Evolutionary conservation across 768 basidiomycete genomes (phyloP).

Genomic region (Krasilnikovozyma curviuscula): DNA sequence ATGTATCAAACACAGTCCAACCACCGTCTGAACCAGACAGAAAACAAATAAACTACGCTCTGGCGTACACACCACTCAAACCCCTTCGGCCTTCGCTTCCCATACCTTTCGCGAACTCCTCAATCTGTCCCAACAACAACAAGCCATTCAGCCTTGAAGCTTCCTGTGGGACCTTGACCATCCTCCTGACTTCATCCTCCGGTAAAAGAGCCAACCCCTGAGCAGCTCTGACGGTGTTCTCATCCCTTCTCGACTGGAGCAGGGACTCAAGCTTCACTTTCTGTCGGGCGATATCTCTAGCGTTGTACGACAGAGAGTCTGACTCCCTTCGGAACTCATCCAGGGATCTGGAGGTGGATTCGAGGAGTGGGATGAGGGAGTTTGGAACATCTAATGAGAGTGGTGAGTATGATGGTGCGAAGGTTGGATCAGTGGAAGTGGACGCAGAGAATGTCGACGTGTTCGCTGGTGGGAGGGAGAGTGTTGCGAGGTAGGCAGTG

Average conservation of each 20-base stretch:
- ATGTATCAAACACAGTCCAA: too few relatives aligned
- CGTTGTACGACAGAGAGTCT: constrained; percentile 11
- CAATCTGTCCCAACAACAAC: constrained; percentile 8
- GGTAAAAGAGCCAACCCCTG: background rate
- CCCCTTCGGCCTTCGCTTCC: constrained; percentile 1
- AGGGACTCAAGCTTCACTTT: constrained; percentile 9
- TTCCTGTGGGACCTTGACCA: constrained; percentile 7
- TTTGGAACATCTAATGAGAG: constrained; percentile 8
- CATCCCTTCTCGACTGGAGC: too few relatives aligned
- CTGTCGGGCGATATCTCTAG: constrained; percentile 11
- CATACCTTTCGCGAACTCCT: constrained; percentile 10
- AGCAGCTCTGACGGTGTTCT: too few relatives aligned
- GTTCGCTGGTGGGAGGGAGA: constrained; percentile 3
- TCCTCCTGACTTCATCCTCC: constrained; percentile 9
- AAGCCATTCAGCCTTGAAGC: constrained; percentile 1
- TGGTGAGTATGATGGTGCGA: background rate
- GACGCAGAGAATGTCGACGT: background rate
- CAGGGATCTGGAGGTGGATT: constrained; percentile 5
- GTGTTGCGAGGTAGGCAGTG: constrained; percentile 6
- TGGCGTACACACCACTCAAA: constrained; percentile 10
- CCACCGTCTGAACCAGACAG: too few relatives aligned
- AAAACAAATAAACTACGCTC: too few relatives aligned
- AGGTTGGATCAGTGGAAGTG: background rate
- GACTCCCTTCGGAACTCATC: constrained; percentile 10
- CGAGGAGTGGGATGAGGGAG: constrained; percentile 4